Evolutionary conservation across 208 protist genomes (phyloP), one percentile per base, ranked within the genome.

Genomic region (Acanthamoeba quina): DNA sequence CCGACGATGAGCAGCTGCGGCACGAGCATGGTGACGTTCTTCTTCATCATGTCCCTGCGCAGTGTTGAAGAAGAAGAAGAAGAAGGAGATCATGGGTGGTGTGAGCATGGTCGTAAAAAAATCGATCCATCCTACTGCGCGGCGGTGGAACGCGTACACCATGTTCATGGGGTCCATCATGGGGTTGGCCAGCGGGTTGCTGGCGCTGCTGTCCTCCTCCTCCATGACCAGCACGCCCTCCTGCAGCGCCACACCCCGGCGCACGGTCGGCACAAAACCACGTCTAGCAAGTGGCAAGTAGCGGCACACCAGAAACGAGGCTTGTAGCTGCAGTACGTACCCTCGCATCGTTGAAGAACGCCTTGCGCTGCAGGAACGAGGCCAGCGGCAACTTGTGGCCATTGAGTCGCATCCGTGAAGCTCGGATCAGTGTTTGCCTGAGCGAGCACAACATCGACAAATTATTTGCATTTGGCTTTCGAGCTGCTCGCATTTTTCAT

Each of bases 1-100:
- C 98, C 98, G 98, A 99, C 99, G 96, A 99, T 98, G 60, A 98
- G 97, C 66, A 99, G 98, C 94, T 99, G 98, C 37, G 98, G 98
- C 26, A 99, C 96, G 85, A 99, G 96, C 91, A 97, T 98, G 92
- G 98, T 97, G 66, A 99, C 96, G 96, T 99, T 98, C 91, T 98
- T 98, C 95, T 99, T 99, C 96, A 99, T 97, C 97, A 99, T 98
- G 72, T 98, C 98, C 47, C 96, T 97, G 98, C 99, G 98, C 80
- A 98, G 92, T 99, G 58, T 60, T 15, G 11, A 24, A 26, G 56
- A 60, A 24, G 56, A 15, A 49, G 70, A 5, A 58, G 52, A 31
- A 29, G 37, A 29, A 3, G 17, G 41, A n/a, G 6, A 44, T 78
- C 15, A 41, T 31, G 7, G 5, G 17, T 47, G 41, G 5, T 47